phyloP scores from a whole-genome alignment of 2,329 filamentous ascomycete genomes.

The Aspergillus pseudotamarii region DNA sequence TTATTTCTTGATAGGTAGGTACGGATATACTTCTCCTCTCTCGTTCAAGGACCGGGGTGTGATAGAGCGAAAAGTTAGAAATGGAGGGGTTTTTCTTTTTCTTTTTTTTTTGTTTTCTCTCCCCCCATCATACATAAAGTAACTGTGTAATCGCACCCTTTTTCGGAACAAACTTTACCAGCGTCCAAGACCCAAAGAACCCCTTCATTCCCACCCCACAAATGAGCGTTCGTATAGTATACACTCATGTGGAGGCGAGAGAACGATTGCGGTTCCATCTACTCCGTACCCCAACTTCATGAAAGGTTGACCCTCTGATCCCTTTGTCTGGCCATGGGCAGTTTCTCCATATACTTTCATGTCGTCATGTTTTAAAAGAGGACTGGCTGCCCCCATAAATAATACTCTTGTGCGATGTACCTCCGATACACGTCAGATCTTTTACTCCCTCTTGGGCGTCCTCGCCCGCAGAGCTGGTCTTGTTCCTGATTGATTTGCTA shows the following conservation, averaged over 20 bases:
- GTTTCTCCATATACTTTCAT: not conserved
- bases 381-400: not conserved
- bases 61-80: too few species aligned
- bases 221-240: not conserved
- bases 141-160: not conserved
- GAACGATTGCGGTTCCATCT: not conserved
- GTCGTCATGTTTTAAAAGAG: slow-evolving; percentile 2
- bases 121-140: not conserved
- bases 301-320: not conserved
- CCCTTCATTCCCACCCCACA: not conserved
- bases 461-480: not conserved
- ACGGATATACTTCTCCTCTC: too few species aligned
- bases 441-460: not conserved
- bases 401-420: not conserved
- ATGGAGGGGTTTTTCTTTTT: too few species aligned
- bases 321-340: not conserved
- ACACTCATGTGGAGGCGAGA: not conserved
- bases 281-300: not conserved
- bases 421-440: not conserved
- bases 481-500: not conserved
- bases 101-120: too few species aligned
- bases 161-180: not conserved
- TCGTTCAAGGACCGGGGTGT: too few species aligned
- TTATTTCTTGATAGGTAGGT: too few species aligned
- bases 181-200: not conserved